Base-by-base conservation (phyloP, 1,284 basidiomycete species). In the Rhodotorula mucilaginosa region DNA sequence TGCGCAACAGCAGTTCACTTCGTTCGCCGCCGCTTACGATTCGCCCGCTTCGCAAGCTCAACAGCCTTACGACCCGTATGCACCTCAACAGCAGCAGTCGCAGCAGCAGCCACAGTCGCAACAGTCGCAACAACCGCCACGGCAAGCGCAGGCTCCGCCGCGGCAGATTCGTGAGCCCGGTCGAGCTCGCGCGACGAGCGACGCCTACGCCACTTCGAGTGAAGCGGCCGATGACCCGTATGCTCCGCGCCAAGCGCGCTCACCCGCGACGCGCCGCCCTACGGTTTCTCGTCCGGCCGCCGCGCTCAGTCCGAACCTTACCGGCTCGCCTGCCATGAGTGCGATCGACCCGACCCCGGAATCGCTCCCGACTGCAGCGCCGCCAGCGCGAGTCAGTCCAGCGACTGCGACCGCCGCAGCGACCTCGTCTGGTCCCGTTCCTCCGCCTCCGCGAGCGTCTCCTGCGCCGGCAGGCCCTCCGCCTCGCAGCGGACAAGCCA, bases 61-160 rank as follows among this genome's bases (percentile, higher is more conserved):
- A 18, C 31, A 44, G 61, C 56, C 59, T 15, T 54, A 73, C 63
- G 72, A 68, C 31, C 68, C 68, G 16, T 68, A 73, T 48, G 65
- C 72, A n/a, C 72, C 72, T 21, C 59, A 44, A 26, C 54, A 44
- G 10, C 39, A 44, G 39, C 29, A 54, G 46, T n/a, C 19, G 23
- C 62, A 54, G 44, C 26, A 31, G 44, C 62, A 57, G 44, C 52
- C 21, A 19, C 61, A 44, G 21, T 16, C 46, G 29, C 31, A 29
- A 16, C 13, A 26, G 15, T 5, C 56, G 44, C 49, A 69, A 48
- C 67, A 58, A 29, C 52, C 23, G n/a, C 51, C 63, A 15, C 63
- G 60, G 51, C 63, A 71, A 47, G 63, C 66, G 6, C 64, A 67
- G 31, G 61, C 56, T 56, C 54, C 54, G 48, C 52, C n/a, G 2